Conservation (phyloP, 108 stramenopile species). For the Aureococcus anophagefferens region DNA sequence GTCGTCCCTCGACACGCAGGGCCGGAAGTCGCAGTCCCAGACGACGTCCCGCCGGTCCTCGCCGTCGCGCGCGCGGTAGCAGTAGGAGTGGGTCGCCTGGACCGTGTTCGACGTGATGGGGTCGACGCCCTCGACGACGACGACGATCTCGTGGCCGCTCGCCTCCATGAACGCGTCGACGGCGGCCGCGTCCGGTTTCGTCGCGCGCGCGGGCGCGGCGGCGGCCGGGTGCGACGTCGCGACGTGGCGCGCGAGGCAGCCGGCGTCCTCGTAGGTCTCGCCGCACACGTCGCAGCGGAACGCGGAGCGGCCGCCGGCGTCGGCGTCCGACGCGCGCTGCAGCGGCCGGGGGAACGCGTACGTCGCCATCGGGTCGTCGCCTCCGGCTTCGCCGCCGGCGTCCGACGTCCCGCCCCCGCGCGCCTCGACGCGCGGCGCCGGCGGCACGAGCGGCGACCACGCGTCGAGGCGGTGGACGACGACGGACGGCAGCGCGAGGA, state of each 20-base stretch:
- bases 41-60: too few relatives aligned
- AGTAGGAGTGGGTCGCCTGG: conserved; percentile 16
- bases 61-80: too few relatives aligned
- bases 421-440: too few relatives aligned
- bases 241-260: too few relatives aligned
- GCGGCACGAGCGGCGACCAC: conserved; percentile 66
- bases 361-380: too few relatives aligned
- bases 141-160: conserved; percentile 6
- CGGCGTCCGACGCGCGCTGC: background rate
- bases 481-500: conserved; percentile 83
- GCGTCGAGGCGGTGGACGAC: conserved; percentile 82
- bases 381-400: too few relatives aligned
- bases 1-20: too few relatives aligned
- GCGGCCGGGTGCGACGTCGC: too few relatives aligned
- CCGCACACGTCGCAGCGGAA: background rate
- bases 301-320: background rate
- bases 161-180: conserved; percentile 7
- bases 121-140: conserved; percentile 15
- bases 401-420: too few relatives aligned
- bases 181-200: background rate
- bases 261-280: too few relatives aligned
- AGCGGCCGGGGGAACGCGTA: background rate
- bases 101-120: conserved; percentile 7
- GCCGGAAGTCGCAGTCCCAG: too few relatives aligned
- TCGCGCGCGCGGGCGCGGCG: too few relatives aligned